Base-by-base conservation (phyloP, 257 asterid genomes). In the Paraleonurus japonicus region DNA sequence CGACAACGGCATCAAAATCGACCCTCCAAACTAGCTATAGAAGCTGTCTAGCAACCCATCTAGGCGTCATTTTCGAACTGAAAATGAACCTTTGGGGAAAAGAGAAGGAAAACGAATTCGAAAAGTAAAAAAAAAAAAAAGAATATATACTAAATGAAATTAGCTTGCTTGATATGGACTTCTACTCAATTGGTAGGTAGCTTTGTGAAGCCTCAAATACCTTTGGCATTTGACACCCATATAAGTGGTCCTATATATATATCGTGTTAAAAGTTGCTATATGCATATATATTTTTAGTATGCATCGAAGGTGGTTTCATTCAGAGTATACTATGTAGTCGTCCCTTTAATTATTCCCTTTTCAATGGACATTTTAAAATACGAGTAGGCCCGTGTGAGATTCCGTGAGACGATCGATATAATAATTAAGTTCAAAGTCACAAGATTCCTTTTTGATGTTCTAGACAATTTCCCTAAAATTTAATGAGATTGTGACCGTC, bases 81-180 rank as follows among this genome's bases (percentile, higher is more conserved):
- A 39, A 1, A 35, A 39, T 30, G 33, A 30, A 30, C 5, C 33
- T 30, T 30, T 30, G 5, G 33, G 33, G 33, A 30, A 30, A 30
- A 30, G 8, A 15, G 6, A 15, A 0, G 7, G 48, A 17, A 32
- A 32, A 67, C 1, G 10, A 2, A 48, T 48, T 22, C 15, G 12
- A 39, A 2, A 43, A 24, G 17, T 6, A 17, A 7, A 3, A 6
- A 28, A 27, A 22, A 0, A 54, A 54, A 54, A 22, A 23, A 9
- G 61, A 54, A 54, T 22, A 54, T 22, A 20, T 11, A 53, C 11
- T 24, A n/a, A 65, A 43, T 28, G 26, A 27, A 68, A 58, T 17
- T 32, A 61, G 55, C 37, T 67, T 72, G 54, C 13, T 67, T 66
- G 81, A 72, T 10, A 37, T 24, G 47, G 75, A 77, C 75, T 48